Conservation (phyloP, 2,329 filamentous ascomycete species). For the Fusarium sp. region DNA sequence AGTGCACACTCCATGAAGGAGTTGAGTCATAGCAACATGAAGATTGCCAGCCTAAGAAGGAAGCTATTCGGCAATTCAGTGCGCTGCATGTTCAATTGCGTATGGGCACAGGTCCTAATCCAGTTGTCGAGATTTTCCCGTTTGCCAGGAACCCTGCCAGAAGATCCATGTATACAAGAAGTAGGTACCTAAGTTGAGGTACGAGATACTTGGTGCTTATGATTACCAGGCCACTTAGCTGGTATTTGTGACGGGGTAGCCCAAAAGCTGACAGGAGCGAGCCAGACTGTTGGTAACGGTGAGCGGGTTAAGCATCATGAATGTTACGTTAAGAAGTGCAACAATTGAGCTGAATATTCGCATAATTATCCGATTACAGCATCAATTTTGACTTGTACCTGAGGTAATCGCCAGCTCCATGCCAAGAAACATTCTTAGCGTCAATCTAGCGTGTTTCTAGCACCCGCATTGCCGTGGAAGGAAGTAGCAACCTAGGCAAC, state of each 20-base stretch:
- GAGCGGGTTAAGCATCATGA: not conserved
- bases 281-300: constrained; percentile 1
- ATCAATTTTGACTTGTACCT: constrained; percentile 13
- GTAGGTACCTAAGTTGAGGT: constrained; percentile 29
- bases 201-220: constrained; percentile 15
- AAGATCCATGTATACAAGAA: constrained; percentile 17
- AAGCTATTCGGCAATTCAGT: constrained; percentile 8
- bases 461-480: constrained; percentile 26
- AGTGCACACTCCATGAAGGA: constrained; percentile 18
- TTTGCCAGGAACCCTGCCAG: constrained; percentile 31
- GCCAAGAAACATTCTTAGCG: constrained; percentile 37
- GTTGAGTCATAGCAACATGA: constrained; percentile 13
- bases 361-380: not conserved
- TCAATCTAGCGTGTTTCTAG: constrained; percentile 39
- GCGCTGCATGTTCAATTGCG: not conserved
- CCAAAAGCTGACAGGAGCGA: constrained; percentile 8
- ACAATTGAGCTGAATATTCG: constrained; percentile 5
- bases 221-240: not conserved
- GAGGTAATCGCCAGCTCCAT: constrained; percentile 19
- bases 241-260: constrained; percentile 2
- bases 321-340: not conserved
- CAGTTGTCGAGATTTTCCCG: constrained; percentile 10
- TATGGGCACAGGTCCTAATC: not conserved
- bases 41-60: constrained; percentile 1
- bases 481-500: constrained; percentile 18